phyloP scores from a whole-genome alignment of 2,329 filamentous ascomycete species.

The Xylariaceae sp. region DNA sequence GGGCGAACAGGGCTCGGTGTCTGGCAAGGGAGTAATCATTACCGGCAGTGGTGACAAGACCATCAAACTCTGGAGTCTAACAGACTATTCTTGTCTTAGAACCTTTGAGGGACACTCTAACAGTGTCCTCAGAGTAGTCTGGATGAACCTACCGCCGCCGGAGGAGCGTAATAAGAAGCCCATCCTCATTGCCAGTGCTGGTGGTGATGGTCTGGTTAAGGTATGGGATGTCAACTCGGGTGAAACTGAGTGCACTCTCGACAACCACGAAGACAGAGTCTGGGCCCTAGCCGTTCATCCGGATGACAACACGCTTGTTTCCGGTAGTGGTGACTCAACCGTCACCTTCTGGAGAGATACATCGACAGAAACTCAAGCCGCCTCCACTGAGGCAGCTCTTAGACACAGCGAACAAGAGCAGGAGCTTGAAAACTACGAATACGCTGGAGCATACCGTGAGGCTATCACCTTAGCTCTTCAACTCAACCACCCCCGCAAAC shows the following conservation, averaged over 20 bases:
- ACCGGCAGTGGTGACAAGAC: slow-evolving; percentile 96
- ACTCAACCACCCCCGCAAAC: slow-evolving; percentile 85
- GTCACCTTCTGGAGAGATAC: slow-evolving; percentile 96
- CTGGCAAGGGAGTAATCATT: slow-evolving; percentile 74
- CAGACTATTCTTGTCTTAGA: slow-evolving; percentile 85
- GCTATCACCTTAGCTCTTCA: slow-evolving; percentile 88
- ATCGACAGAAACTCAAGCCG: slow-evolving; percentile 70
- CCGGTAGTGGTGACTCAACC: slow-evolving; percentile 85
- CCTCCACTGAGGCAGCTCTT: slow-evolving; percentile 66
- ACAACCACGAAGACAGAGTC: slow-evolving; percentile 94
- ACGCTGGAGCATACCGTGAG: slow-evolving; percentile 80
- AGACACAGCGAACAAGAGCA: slow-evolving; percentile 91
- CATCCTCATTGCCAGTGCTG: slow-evolving; percentile 76
- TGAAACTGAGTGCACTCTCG: slow-evolving; percentile 81
- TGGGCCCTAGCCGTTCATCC: slow-evolving; percentile 80
- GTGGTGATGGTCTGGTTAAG: slow-evolving; percentile 91
- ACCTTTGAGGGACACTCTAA: slow-evolving; percentile 97
- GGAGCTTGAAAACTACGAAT: slow-evolving; percentile 86
- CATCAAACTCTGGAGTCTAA: slow-evolving; percentile 87
- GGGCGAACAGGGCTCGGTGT: slow-evolving; percentile 65
- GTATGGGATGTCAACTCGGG: slow-evolving; percentile 87
- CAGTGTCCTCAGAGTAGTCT: slow-evolving; percentile 87
- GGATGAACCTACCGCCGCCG: slow-evolving; percentile 58
- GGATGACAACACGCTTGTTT: slow-evolving; percentile 67
- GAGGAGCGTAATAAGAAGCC: slow-evolving; percentile 52